A percentile compares a stretch with the other conserved stretches of the same genome.
phyloP scores from a whole-genome alignment of 2,329 filamentous ascomycete genomes.

The Phaeosphaeria sp. region DNA sequence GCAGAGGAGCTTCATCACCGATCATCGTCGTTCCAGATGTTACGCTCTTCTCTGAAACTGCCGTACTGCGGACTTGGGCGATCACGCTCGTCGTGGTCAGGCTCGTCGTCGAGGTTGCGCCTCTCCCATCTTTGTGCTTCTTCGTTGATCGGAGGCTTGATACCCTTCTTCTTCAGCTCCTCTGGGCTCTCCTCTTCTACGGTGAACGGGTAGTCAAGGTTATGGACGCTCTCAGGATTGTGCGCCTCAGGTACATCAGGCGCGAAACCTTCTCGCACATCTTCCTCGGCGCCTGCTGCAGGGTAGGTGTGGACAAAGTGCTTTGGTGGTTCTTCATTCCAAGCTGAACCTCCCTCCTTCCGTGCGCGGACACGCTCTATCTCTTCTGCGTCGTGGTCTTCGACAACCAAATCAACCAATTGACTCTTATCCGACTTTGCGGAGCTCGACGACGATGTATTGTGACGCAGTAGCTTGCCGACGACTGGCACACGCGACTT shows the following conservation, averaged over 20 bases:
- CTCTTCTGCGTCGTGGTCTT: constrained; percentile 68
- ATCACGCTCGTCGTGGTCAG: constrained; percentile 25
- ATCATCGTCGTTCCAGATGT: constrained; percentile 46
- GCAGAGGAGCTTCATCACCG: not conserved
- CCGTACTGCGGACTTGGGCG: constrained; percentile 48
- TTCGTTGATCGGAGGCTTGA: constrained; percentile 48
- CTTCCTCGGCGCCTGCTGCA: constrained; percentile 55
- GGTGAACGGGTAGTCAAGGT: constrained; percentile 53
- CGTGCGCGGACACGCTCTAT: constrained; percentile 67
- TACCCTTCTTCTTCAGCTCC: constrained; percentile 40
- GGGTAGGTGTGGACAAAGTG: constrained; percentile 62
- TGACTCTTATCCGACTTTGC: constrained; percentile 66
- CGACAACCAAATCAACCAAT: constrained; percentile 71
- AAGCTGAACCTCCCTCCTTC: constrained; percentile 67
- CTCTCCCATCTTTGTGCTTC: constrained; percentile 55
- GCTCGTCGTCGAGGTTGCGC: constrained; percentile 36
- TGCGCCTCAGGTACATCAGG: constrained; percentile 54
- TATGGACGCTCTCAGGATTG: constrained; percentile 53
- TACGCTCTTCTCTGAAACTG: constrained; percentile 52
- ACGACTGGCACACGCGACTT: constrained; percentile 44
- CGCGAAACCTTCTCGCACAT: constrained; percentile 63
- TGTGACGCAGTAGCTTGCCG: constrained; percentile 51
- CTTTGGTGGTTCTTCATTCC: constrained; percentile 63
- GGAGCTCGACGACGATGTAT: constrained; percentile 56
- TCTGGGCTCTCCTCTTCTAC: constrained; percentile 48